Evolutionary conservation across 148 eudicot species (phyloP).

Genomic region (Rhododendron simsii): DNA sequence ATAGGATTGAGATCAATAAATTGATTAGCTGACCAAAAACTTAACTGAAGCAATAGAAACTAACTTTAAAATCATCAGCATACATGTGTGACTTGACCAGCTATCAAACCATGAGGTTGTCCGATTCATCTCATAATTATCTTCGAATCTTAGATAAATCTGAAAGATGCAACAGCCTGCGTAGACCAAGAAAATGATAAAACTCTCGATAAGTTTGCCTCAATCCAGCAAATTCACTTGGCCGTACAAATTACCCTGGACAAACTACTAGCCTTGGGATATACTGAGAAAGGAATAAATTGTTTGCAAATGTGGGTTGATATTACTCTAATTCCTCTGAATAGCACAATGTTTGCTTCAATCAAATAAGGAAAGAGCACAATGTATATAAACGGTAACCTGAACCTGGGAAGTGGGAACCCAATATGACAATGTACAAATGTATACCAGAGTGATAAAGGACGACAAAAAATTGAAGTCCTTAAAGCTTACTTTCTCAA

Average conservation of each 20-base stretch:
- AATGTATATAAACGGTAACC: neutral
- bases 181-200: conserved; percentile 4
- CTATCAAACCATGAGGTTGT: neutral
- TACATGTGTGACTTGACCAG: neutral
- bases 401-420: neutral
- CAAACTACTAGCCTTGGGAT: neutral
- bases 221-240: neutral
- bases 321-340: neutral
- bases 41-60: neutral
- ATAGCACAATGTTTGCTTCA: neutral
- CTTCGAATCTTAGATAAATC: conserved; percentile 40
- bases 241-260: neutral
- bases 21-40: neutral
- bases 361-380: neutral
- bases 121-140: neutral
- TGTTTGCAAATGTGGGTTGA: neutral
- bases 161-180: conserved; percentile 80
- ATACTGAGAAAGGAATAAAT: neutral
- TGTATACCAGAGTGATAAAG: neutral
- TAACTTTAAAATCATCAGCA: neutral
- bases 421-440: neutral
- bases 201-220: neutral
- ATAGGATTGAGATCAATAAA: neutral
- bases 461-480: neutral
- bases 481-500: conserved; percentile 46